phyloP scores from a whole-genome alignment of 2,329 filamentous ascomycete genomes.

The Sclerotinia borealis region DNA sequence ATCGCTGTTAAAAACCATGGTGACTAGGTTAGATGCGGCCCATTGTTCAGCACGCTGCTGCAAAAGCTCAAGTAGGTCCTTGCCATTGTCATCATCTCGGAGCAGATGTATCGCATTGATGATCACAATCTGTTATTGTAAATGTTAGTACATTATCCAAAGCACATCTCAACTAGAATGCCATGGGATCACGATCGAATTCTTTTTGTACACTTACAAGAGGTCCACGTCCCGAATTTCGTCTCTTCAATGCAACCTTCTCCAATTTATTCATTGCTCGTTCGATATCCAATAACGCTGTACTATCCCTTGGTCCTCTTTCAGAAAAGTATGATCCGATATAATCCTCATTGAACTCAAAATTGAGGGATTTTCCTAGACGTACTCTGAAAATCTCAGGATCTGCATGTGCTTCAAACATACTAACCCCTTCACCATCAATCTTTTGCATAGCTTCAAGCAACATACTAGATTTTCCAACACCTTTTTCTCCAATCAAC shows the following conservation, averaged over 20 bases:
- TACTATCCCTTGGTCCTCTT: slow-evolving; percentile 83
- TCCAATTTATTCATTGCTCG: slow-evolving; percentile 96
- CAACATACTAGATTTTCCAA: slow-evolving; percentile 94
- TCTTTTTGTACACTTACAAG: slow-evolving; percentile 49
- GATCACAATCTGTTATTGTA: slow-evolving; percentile 49
- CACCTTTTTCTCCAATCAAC: slow-evolving; percentile 90
- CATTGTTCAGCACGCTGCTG: slow-evolving; percentile 95
- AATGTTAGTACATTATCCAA: neutral
- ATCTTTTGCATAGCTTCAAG: slow-evolving; percentile 92
- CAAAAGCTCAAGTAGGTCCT: slow-evolving; percentile 85
- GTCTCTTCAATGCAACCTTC: slow-evolving; percentile 76
- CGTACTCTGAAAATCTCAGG: slow-evolving; percentile 91
- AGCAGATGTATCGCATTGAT: slow-evolving; percentile 92
- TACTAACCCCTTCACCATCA: slow-evolving; percentile 80
- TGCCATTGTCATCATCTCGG: slow-evolving; percentile 86
- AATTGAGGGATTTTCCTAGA: slow-evolving; percentile 89
- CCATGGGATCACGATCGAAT: neutral
- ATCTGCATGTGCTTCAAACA: slow-evolving; percentile 95
- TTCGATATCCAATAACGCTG: slow-evolving; percentile 89
- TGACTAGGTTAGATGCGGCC: slow-evolving; percentile 87
- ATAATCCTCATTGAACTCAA: slow-evolving; percentile 96
- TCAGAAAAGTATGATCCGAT: slow-evolving; percentile 96
- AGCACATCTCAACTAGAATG: neutral
- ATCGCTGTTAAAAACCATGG: slow-evolving; percentile 90
- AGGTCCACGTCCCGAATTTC: slow-evolving; percentile 55